phyloP scores from a whole-genome alignment of 805 yeast species.

The Debaryomyces hansenii region DNA sequence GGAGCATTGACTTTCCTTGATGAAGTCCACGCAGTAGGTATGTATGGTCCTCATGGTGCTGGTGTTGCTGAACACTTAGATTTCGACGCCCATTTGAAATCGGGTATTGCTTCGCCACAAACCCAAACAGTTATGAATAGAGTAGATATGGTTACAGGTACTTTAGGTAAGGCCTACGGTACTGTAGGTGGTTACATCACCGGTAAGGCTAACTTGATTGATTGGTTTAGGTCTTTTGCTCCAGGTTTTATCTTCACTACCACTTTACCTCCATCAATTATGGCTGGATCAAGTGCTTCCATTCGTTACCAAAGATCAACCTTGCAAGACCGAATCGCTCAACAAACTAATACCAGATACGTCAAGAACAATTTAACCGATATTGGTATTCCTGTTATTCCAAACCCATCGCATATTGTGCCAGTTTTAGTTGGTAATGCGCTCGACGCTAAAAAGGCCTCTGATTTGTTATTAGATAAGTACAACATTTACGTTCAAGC shows the following conservation, averaged over 20 bases:
- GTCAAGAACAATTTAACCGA: slow-evolving; percentile 70
- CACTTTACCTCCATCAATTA: slow-evolving; percentile 92
- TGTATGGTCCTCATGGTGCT: slow-evolving; percentile 99
- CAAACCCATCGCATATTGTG: slow-evolving; percentile 96
- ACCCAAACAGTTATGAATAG: slow-evolving; percentile 74
- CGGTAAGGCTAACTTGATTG: slow-evolving; percentile 77
- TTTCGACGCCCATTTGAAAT: slow-evolving; percentile 73
- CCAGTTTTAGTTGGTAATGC: slow-evolving; percentile 96
- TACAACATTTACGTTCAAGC: slow-evolving; percentile 95
- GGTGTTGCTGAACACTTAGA: slow-evolving; percentile 98
- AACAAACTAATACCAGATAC: slow-evolving; percentile 82
- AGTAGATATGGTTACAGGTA: slow-evolving; percentile 95
- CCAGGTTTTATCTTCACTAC: slow-evolving; percentile 99
- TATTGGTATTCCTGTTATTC: slow-evolving; percentile 90
- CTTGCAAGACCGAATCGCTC: slow-evolving; percentile 73
- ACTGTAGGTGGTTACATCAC: slow-evolving; percentile 98
- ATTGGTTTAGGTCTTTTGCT: slow-evolving; percentile 94
- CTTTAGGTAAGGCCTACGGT: slow-evolving; percentile 96
- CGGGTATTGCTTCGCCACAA: slow-evolving; percentile 55
- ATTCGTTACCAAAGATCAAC: slow-evolving; percentile 81
- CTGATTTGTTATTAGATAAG: slow-evolving; percentile 81
- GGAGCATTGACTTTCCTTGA: slow-evolving; percentile 97
- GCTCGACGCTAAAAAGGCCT: slow-evolving; percentile 84
- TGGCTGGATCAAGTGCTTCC: slow-evolving; percentile 93
- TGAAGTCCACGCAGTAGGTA: slow-evolving; percentile 98